Conservation (phyloP, 2,329 filamentous ascomycete genomes). For the Ophiostoma perfectum region DNA sequence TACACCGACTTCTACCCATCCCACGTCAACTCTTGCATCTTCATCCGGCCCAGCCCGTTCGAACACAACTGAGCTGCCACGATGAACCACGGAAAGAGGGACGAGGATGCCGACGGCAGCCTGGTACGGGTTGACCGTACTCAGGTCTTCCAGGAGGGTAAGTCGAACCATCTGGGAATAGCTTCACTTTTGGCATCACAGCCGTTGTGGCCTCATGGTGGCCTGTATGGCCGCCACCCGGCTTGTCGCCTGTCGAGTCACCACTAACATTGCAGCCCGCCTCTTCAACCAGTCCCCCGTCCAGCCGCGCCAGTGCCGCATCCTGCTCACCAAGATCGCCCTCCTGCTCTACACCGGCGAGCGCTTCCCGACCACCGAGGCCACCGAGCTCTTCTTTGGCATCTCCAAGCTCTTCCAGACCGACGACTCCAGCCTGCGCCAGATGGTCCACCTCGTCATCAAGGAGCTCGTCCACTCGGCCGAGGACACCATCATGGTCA, state of each 20-base stretch:
- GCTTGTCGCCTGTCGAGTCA: too few species aligned
- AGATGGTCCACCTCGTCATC: slow-evolving; percentile 98
- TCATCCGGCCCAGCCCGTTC: slow-evolving; percentile 15
- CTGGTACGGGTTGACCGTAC: slow-evolving; percentile 97
- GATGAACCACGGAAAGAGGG: slow-evolving; percentile 99
- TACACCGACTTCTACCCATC: slow-evolving; percentile 6
- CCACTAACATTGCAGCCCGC: slow-evolving; percentile 58
- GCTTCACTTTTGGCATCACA: slow-evolving; percentile 14
- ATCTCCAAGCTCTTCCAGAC: slow-evolving; percentile 99
- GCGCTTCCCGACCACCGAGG: slow-evolving; percentile 94
- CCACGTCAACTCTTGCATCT: neutral
- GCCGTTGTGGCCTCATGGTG: neutral
- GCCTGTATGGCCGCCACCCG: too few species aligned
- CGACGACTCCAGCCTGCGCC: slow-evolving; percentile 93
- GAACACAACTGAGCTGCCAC: slow-evolving; percentile 34
- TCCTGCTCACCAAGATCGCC: slow-evolving; percentile 93
- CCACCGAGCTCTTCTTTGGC: slow-evolving; percentile 95
- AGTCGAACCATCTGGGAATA: slow-evolving; percentile 17
- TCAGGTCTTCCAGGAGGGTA: slow-evolving; percentile 98
- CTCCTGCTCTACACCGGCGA: slow-evolving; percentile 95
- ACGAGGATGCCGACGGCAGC: slow-evolving; percentile 90
- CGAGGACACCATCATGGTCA: slow-evolving; percentile 99
- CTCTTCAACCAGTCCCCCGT: slow-evolving; percentile 97
- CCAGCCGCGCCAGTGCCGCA: slow-evolving; percentile 93
- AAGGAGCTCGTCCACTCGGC: slow-evolving; percentile 95